A percentile compares a stretch with the other conserved stretches of the same genome.
These are phyloP conservation scores for Magnaporthiopsis rhizophila DNA, from an alignment of 2,329 filamentous ascomycete genomes.

Conservation along the genomic window DNA sequence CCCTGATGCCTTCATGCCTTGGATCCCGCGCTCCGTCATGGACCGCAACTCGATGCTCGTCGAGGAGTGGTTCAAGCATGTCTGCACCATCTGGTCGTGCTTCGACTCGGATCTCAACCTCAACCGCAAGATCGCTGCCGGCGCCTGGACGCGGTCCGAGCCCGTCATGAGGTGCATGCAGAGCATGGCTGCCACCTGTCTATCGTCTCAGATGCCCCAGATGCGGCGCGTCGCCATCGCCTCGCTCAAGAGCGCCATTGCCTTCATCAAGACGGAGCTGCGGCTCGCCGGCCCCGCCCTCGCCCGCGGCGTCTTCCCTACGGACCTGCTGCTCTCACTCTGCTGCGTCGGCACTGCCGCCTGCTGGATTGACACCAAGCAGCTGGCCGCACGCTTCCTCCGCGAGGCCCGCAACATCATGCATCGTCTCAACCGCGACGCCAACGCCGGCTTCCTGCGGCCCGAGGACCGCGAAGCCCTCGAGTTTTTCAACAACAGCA, in stretches of 20 bases:
- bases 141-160: slow-evolving; percentile 27
- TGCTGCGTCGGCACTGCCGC: slow-evolving; percentile 32
- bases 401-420: slow-evolving; percentile 15
- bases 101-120: slow-evolving; percentile 30
- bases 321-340: slow-evolving; percentile 27
- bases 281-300: slow-evolving; percentile 15
- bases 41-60: slow-evolving; percentile 27
- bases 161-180: slow-evolving; percentile 30
- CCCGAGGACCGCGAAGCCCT: slow-evolving; percentile 21
- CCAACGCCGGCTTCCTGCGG: slow-evolving; percentile 9
- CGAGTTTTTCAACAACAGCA: slow-evolving; percentile 29
- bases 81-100: slow-evolving; percentile 32
- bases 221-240: slow-evolving; percentile 25
- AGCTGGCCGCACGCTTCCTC: slow-evolving; percentile 16
- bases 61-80: slow-evolving; percentile 30
- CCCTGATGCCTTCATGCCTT: slow-evolving; percentile 10
- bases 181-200: slow-evolving; percentile 31
- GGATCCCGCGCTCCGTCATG: slow-evolving; percentile 13
- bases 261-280: slow-evolving; percentile 26
- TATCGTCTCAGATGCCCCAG: slow-evolving; percentile 26
- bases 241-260: slow-evolving; percentile 26
- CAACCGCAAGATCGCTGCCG: slow-evolving; percentile 28
- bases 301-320: slow-evolving; percentile 19
- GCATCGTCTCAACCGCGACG: not conserved
- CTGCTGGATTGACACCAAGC: slow-evolving; percentile 30